Evolutionary conservation across 1,139 yeast species (phyloP), one percentile per base, ranked within the genome.

Genomic region (Geotrichum aggregatum): DNA sequence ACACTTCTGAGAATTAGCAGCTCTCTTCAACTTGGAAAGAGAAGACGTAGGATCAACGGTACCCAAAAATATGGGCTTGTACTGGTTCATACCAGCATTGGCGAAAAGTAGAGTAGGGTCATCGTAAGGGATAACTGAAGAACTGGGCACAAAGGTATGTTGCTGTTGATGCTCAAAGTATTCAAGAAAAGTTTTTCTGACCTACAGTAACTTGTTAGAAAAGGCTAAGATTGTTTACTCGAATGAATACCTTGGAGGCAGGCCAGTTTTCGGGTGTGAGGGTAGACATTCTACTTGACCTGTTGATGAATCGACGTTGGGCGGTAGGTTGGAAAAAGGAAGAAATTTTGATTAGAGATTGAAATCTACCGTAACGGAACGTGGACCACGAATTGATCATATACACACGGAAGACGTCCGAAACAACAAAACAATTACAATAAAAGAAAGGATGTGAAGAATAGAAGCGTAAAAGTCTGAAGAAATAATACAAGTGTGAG

Each of bases 11-110:
- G 98, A 88, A 76, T 92, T 92, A 64, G 80, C 86, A 44, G 98
- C 96, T 63, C 97, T 80, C 67, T 85, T 87, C 71, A 92, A 77
- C 59, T 76, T 76, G 63, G 88, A 84, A 64, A 92, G 85, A 50
- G 88, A 94, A 41, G 95, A 84, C 24, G 92, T 76, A 39, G 98
- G 98, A 62, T 94, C 98, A 44, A 88, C 97, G 3, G 97, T 91
- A 51, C 99, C 99, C 65, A 89, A 76, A 70, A 92, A 92, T 62
- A 92, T 91, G 21, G 98, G 96, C 72, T 92, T 92, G 73, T 89
- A 92, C 73, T 92, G 99, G 74, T 92, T 92, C 98, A 89, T 91
- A 71, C 98, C 98, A 54, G 98, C 98, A 69, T 92, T 92, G 65
- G 98, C 95, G 66, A 92, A 91, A 59, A 92, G 75, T 60, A 91